These are phyloP conservation scores for Calophaca sinica DNA, from an alignment of 306 rosid species.

Conservation along the genomic window DNA sequence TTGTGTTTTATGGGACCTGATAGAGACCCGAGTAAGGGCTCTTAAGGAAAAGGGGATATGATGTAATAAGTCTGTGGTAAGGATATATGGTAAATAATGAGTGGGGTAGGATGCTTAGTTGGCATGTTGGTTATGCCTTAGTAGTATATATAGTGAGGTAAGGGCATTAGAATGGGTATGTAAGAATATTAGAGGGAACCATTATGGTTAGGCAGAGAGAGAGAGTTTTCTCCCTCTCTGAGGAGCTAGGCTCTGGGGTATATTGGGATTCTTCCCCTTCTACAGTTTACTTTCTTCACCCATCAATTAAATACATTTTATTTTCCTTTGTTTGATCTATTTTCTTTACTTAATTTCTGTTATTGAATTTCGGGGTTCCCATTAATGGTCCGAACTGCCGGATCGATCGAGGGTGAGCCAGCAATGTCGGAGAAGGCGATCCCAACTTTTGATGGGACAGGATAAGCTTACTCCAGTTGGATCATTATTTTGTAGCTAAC, in stretches of 20 bases:
- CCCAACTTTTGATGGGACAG: too few relatives aligned
- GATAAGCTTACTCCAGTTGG: too few relatives aligned
- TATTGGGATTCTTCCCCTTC: not conserved
- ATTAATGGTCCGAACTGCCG: too few relatives aligned
- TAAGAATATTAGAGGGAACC: not conserved
- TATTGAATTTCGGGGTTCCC: too few relatives aligned
- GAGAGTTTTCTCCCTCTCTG: not conserved
- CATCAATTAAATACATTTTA: too few relatives aligned
- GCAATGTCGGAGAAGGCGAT: too few relatives aligned
- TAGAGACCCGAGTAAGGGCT: not conserved
- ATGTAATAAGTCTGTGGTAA: not conserved
- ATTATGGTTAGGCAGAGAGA: not conserved
- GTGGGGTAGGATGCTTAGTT: not conserved
- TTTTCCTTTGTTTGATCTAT: too few relatives aligned
- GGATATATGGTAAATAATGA: not conserved
- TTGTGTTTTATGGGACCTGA: too few relatives aligned
- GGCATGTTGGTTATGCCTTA: not conserved
- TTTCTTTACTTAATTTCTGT: too few relatives aligned
- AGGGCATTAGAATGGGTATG: not conserved
- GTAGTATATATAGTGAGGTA: not conserved
- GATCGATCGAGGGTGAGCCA: too few relatives aligned
- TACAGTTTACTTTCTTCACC: too few relatives aligned
- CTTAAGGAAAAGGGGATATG: not conserved
- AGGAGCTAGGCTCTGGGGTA: not conserved
- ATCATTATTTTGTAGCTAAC: too few relatives aligned